phyloP scores from a whole-genome alignment of 2,329 filamentous ascomycete species.

The Sodiomyces alkalinus region DNA sequence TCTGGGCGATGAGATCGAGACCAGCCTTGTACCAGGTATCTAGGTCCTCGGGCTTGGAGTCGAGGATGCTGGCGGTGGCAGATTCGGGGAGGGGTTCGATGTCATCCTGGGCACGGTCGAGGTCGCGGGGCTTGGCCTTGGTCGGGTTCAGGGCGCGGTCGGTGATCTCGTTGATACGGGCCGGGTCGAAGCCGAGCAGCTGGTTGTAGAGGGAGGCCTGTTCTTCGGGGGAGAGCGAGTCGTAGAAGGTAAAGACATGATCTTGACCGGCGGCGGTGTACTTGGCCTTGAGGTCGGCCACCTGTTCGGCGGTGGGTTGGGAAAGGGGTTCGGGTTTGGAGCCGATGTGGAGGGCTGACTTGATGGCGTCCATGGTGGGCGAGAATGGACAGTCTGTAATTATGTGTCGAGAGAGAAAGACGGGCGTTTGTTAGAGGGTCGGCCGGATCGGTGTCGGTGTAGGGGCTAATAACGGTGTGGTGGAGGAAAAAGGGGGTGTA shows the following conservation, averaged over 20 bases:
- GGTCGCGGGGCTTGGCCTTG: slow-evolving; percentile 39
- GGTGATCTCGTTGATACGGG: slow-evolving; percentile 76
- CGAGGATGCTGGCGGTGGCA: slow-evolving; percentile 79
- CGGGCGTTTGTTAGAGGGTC: not conserved
- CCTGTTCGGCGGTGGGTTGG: slow-evolving; percentile 48
- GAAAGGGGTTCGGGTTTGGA: slow-evolving; percentile 18
- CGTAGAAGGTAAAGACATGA: slow-evolving; percentile 75
- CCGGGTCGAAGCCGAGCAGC: slow-evolving; percentile 66
- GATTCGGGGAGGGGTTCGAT: slow-evolving; percentile 82
- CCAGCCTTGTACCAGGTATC: slow-evolving; percentile 72
- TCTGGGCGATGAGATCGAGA: slow-evolving; percentile 63
- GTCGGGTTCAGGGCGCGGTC: slow-evolving; percentile 68
- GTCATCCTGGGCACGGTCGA: slow-evolving; percentile 28
- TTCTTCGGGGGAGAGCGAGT: slow-evolving; percentile 57
- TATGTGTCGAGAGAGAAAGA: not conserved
- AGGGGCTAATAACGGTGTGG: not conserved
- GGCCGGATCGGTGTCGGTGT: not conserved
- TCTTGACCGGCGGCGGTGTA: slow-evolving; percentile 63
- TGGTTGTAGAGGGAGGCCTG: slow-evolving; percentile 71
- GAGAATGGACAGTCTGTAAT: no score
- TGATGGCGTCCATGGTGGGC: slow-evolving; percentile 27
- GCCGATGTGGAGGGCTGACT: slow-evolving; percentile 23
- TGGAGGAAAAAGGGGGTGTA: not conserved
- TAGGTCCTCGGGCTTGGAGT: slow-evolving; percentile 66
- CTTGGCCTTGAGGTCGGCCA: slow-evolving; percentile 53